These are phyloP conservation scores for Hyparrhenia diplandra DNA, from an alignment of 176 grass and related monocot species.

Conservation along the genomic window DNA sequence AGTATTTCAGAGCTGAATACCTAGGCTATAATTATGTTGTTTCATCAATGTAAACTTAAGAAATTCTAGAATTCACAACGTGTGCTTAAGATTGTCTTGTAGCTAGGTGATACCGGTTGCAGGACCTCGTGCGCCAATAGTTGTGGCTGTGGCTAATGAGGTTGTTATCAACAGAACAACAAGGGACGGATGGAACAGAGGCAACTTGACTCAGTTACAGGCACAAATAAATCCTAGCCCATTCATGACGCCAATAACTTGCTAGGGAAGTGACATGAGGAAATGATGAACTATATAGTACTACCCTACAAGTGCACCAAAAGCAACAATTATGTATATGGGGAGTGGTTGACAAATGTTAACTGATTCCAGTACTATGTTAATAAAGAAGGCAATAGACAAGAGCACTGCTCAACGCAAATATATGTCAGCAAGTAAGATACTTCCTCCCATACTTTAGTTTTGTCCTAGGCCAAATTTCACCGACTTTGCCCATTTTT, in stretches of 20 bases:
- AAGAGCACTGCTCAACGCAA: background rate
- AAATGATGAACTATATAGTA: background rate
- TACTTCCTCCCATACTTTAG: no score
- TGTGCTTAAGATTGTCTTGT: background rate
- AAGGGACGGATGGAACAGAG: constrained; percentile 9
- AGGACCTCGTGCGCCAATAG: background rate
- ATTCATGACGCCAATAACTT: background rate
- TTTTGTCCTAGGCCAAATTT: no score
- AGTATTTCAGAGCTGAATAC: background rate
- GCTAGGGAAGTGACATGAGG: background rate
- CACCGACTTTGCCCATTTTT: no score
- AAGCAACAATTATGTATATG: constrained; percentile 17
- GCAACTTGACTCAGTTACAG: background rate
- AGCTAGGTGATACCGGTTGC: background rate
- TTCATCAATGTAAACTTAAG: background rate
- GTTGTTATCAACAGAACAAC: background rate
- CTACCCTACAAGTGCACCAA: background rate
- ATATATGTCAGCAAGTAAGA: background rate
- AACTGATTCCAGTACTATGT: background rate
- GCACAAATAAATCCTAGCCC: constrained; percentile 9
- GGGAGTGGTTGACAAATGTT: background rate
- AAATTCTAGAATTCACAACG: background rate
- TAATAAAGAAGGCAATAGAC: background rate
- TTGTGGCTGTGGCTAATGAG: background rate
- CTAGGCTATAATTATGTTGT: background rate